Evolutionary conservation across 371 early-diverging fungal genomes (phyloP).

Genomic region (Apophysomyces sp.): DNA sequence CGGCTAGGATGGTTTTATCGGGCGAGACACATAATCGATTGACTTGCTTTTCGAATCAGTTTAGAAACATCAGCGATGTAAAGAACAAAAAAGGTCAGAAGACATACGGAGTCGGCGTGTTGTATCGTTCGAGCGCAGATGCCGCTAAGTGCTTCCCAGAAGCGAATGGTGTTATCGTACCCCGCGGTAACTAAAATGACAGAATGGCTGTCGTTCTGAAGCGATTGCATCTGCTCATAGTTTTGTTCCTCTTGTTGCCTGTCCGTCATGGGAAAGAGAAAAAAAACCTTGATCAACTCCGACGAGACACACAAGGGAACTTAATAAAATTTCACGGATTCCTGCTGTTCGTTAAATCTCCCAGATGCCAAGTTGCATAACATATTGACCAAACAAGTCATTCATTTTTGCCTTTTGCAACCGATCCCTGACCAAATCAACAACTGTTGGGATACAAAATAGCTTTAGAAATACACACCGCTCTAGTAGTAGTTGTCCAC

Average conservation of each 20-base stretch:
- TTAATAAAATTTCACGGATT: too few relatives aligned
- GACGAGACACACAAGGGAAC: too few relatives aligned
- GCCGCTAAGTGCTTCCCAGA: slow-evolving; percentile 97
- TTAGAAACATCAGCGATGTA: background rate
- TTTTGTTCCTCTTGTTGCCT: slow-evolving; percentile 28
- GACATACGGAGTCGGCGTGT: slow-evolving; percentile 83
- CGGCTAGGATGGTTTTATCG: slow-evolving; percentile 91
- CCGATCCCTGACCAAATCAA: too few relatives aligned
- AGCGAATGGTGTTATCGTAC: slow-evolving; percentile 95
- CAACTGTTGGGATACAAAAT: too few relatives aligned
- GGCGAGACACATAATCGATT: slow-evolving; percentile 92
- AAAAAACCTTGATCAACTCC: background rate
- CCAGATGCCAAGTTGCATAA: too few relatives aligned
- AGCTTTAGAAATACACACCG: too few relatives aligned
- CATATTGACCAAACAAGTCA: too few relatives aligned
- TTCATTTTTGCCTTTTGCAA: too few relatives aligned
- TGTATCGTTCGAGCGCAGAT: slow-evolving; percentile 93
- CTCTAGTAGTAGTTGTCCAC: too few relatives aligned
- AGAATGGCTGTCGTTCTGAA: slow-evolving; percentile 64
- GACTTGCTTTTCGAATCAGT: slow-evolving; percentile 68
- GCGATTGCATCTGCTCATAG: slow-evolving; percentile 42
- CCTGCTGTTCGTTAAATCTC: too few relatives aligned
- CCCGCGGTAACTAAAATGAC: slow-evolving; percentile 94
- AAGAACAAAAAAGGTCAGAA: background rate
- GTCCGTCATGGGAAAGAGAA: background rate